phyloP scores from a whole-genome alignment of 192 early-diverging fungal genomes.

The Coemansia sp. region DNA sequence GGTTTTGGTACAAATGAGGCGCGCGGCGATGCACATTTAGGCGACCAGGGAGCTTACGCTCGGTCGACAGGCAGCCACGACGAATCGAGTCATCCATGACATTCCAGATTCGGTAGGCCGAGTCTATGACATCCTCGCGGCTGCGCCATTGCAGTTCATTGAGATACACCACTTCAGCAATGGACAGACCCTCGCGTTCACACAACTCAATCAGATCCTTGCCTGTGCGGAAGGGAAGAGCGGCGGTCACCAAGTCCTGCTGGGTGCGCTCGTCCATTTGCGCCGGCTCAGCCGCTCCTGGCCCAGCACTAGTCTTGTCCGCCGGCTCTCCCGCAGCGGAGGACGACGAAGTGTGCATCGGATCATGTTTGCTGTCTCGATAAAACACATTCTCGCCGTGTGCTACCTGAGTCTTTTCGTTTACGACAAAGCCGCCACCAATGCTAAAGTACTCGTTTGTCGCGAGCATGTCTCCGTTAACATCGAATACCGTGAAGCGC shows the following conservation, averaged over 20 bases:
- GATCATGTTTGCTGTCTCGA: slow-evolving; percentile 34
- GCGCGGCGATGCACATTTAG: slow-evolving; percentile 83
- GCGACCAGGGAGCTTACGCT: slow-evolving; percentile 73
- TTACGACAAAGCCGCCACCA: slow-evolving; percentile 95
- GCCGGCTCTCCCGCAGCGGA: slow-evolving; percentile 13
- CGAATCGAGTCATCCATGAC: slow-evolving; percentile 89
- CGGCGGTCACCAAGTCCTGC: slow-evolving; percentile 75
- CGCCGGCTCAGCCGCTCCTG: slow-evolving; percentile 30
- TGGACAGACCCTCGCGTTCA: slow-evolving; percentile 78
- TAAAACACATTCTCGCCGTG: slow-evolving; percentile 75
- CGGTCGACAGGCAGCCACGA: slow-evolving; percentile 68
- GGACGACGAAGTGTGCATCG: slow-evolving; percentile 15
- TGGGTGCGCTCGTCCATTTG: slow-evolving; percentile 60
- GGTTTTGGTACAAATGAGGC: slow-evolving; percentile 81
- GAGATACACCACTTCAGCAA: slow-evolving; percentile 93
- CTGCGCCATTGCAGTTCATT: slow-evolving; percentile 93
- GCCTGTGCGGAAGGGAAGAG: slow-evolving; percentile 82
- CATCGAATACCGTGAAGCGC: slow-evolving; percentile 87
- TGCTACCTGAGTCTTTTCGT: slow-evolving; percentile 80
- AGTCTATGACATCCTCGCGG: slow-evolving; percentile 74
- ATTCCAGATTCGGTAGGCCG: slow-evolving; percentile 82
- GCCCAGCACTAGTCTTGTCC: neutral
- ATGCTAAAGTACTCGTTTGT: slow-evolving; percentile 97
- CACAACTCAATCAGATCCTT: slow-evolving; percentile 80
- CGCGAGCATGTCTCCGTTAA: slow-evolving; percentile 79